These are phyloP conservation scores for Monosporascus ibericus DNA, from an alignment of 2,329 filamentous ascomycete genomes.

Conservation along the genomic window DNA sequence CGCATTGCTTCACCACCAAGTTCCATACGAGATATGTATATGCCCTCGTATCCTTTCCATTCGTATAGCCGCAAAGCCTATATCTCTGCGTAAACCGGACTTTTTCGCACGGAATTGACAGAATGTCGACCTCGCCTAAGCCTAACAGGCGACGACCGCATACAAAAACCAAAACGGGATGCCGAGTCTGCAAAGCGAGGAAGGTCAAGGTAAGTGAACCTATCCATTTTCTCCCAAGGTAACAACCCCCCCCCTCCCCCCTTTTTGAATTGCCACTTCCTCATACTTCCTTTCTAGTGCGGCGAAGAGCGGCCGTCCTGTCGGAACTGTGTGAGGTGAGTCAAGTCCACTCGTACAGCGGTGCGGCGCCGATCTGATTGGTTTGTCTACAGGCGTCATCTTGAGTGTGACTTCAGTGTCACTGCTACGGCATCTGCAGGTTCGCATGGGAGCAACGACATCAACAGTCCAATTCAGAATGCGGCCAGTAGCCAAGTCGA, in stretches of 20 bases:
- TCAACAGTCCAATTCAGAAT: too few relatives aligned
- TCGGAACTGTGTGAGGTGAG: slow-evolving; percentile 18
- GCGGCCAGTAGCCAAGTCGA: too few relatives aligned
- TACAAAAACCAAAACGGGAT: slow-evolving; percentile 20
- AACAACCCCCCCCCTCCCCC: too few relatives aligned
- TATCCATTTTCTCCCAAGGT: too few relatives aligned
- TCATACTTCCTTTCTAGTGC: slow-evolving; percentile 11
- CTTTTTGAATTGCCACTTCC: background rate
- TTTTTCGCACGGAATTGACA: too few relatives aligned
- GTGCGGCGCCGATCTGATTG: background rate
- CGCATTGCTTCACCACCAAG: too few relatives aligned
- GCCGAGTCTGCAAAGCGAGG: slow-evolving; percentile 19
- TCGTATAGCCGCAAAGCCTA: too few relatives aligned
- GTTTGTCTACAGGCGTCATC: background rate
- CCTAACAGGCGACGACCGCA: slow-evolving; percentile 12
- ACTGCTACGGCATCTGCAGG: background rate
- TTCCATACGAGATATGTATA: too few relatives aligned
- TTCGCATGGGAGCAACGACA: background rate
- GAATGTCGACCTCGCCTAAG: too few relatives aligned
- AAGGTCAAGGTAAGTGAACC: slow-evolving; percentile 16
- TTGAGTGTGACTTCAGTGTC: slow-evolving; percentile 9
- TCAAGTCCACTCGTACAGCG: background rate
- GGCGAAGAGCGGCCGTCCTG: slow-evolving; percentile 20
- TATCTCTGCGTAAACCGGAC: too few relatives aligned
- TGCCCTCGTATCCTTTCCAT: too few relatives aligned